These are phyloP conservation scores for Spongispora temasekensis DNA, from an alignment of 1,284 basidiomycete genomes.

Conservation along the genomic window DNA sequence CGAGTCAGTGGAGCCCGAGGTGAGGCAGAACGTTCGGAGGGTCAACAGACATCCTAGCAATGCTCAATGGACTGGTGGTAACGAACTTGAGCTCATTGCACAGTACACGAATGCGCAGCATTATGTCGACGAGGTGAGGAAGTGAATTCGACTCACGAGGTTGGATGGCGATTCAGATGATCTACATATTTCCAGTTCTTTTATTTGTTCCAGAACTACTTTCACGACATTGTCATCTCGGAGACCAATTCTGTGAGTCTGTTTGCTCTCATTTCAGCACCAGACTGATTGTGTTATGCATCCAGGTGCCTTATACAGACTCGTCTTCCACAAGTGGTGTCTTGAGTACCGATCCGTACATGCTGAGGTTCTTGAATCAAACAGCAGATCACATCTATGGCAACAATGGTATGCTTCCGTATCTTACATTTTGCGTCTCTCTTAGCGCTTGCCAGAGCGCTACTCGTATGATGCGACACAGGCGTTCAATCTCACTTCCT, in stretches of 20 bases:
- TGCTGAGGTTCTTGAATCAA: slow-evolving; percentile 53
- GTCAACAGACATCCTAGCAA: slow-evolving; percentile 26
- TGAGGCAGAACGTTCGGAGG: slow-evolving; percentile 58
- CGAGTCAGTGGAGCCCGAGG: slow-evolving; percentile 45
- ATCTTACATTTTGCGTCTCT: neutral
- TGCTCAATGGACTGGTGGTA: slow-evolving; percentile 62
- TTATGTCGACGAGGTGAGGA: slow-evolving; percentile 50
- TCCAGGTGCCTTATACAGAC: slow-evolving; percentile 59
- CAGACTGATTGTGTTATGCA: neutral
- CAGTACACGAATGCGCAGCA: slow-evolving; percentile 42
- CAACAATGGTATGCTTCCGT: slow-evolving; percentile 43
- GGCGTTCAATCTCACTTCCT: slow-evolving; percentile 41
- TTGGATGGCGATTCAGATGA: neutral
- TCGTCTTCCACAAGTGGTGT: slow-evolving; percentile 64
- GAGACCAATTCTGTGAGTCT: slow-evolving; percentile 46
- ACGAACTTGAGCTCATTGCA: slow-evolving; percentile 61
- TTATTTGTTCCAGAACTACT: slow-evolving; percentile 53
- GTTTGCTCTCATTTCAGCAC: neutral
- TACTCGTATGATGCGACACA: slow-evolving; percentile 56
- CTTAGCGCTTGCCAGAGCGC: slow-evolving; percentile 38
- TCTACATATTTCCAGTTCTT: slow-evolving; percentile 45
- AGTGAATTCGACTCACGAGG: neutral
- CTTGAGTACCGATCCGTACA: slow-evolving; percentile 31
- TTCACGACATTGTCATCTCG: slow-evolving; percentile 37
- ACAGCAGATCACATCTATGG: slow-evolving; percentile 58